Evolutionary conservation across 768 basidiomycete genomes (phyloP).

Genomic region (Collybia sordida): DNA sequence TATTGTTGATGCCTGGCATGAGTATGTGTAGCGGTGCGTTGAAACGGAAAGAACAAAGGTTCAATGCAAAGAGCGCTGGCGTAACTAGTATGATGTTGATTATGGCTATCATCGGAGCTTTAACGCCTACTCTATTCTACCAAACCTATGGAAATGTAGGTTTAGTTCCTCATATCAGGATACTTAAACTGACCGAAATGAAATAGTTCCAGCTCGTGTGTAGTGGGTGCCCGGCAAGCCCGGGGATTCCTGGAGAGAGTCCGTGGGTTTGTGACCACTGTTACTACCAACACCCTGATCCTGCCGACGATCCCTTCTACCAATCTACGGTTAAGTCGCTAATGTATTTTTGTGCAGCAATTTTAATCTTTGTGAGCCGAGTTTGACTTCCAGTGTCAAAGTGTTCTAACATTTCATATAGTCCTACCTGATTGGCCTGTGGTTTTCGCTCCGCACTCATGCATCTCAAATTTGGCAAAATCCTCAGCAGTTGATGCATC

Average conservation of each 20-base stretch:
- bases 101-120: conserved; percentile 97
- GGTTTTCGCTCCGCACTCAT: conserved; percentile 98
- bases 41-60: conserved; percentile 90
- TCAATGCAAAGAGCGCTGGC: conserved; percentile 98
- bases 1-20: conserved; percentile 93
- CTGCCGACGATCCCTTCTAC: conserved; percentile 93
- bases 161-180: conserved; percentile 16
- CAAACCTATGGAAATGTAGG: conserved; percentile 96
- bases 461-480: conserved; percentile 99
- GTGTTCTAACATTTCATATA: conserved; percentile 25
- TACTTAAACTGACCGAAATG: conserved; percentile 7
- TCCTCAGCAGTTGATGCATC: conserved; percentile 78
- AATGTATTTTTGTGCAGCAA: conserved; percentile 93
- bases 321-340: conserved; percentile 92
- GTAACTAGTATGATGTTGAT: conserved; percentile 99
- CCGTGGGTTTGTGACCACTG: conserved; percentile 91
- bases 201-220: conserved; percentile 85
- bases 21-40: conserved; percentile 94
- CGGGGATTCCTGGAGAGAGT: conserved; percentile 34
- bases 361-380: conserved; percentile 81
- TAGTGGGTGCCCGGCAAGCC: conserved; percentile 66
- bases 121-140: conserved; percentile 96
- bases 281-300: conserved; percentile 93
- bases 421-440: conserved; percentile 96
- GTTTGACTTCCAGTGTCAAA: not conserved